A percentile compares a stretch with the other conserved stretches of the same genome.
Evolutionary conservation across 2,329 filamentous ascomycete species (phyloP).

Genomic region (Colletotrichum acutatum): DNA sequence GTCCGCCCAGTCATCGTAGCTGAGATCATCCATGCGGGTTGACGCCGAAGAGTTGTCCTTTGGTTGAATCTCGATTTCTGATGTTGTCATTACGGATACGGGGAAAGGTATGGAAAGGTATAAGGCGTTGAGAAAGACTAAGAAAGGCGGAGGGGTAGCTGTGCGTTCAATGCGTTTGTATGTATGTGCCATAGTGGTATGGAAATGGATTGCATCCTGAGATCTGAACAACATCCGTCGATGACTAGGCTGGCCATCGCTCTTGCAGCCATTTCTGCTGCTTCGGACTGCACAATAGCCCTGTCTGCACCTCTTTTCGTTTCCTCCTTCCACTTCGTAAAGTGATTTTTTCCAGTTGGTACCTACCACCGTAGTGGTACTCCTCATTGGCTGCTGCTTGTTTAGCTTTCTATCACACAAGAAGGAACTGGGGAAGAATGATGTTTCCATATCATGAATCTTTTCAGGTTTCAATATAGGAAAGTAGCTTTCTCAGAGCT

Average conservation of each 20-base stretch:
- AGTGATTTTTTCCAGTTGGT: no score
- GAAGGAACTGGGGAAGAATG: not conserved
- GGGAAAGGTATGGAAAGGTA: no score
- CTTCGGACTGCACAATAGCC: no score
- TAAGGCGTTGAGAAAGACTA: not conserved
- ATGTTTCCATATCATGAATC: not conserved
- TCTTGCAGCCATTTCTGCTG: no score
- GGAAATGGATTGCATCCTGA: not conserved
- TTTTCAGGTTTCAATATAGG: constrained; percentile 16
- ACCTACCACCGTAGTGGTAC: not conserved
- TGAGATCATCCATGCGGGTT: not conserved
- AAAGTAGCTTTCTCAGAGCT: constrained; percentile 9
- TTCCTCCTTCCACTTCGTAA: no score
- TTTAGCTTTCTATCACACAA: not conserved
- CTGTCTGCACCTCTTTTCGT: no score
- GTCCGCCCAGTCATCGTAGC: not conserved
- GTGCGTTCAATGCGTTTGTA: not conserved
- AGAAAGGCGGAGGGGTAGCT: not conserved
- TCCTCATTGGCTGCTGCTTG: not conserved
- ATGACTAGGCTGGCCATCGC: not conserved
- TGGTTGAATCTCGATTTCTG: not conserved
- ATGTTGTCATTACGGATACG: not conserved
- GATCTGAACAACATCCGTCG: not conserved
- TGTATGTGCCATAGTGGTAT: not conserved
- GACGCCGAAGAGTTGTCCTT: not conserved